Base-by-base conservation (phyloP, 768 basidiomycete species). In the Boletus patriciae region DNA sequence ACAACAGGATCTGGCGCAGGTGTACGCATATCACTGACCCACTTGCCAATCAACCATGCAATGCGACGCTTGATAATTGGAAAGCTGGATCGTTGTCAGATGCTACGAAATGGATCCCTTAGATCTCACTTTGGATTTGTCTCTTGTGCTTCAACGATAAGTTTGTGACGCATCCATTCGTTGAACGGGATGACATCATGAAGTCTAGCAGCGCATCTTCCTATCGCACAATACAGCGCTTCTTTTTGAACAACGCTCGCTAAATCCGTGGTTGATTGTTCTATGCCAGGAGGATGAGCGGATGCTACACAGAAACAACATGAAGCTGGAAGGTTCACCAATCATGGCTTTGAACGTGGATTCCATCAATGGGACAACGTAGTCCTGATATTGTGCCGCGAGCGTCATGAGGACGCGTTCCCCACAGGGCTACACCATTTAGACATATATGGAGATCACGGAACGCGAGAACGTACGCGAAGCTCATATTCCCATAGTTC, bases 401-500 rank as follows among this genome's bases (percentile, higher is more conserved):
- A 96, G 71, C 19, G 89, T 86, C 77, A 94, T 84, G 23, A 98
- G 77, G 25, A 98, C 90, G n/a, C 94, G 81, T 73, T 98, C 95
- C 46, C 90, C 91, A 66, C 94, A 96, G 1, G 94, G 87, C 96
- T 98, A 57, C 11, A 37, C 19, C 41, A 18, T 16, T 49, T 64
- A 27, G 57, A 40, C 44, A 41, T 3, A 15, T 13, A 50, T 6
- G n/a, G 29, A 25, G 3, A 38, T 36, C 19, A 57, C 23, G 56
- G 54, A 41, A 43, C n/a, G 33, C 44, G 2, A 57, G 36, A 36
- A 72, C 87, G 29, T 65, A 96, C 94, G 60, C 96, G 81, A 57
- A 97, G 83, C 64, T 96, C 93, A 65, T 83, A 98, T 64, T 94
- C 88, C 94, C 95, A 98, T 55, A 90, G 85, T 38, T 95, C 94